phyloP scores from a whole-genome alignment of 2,329 filamentous ascomycete genomes.

The Diaporthe vaccinii region DNA sequence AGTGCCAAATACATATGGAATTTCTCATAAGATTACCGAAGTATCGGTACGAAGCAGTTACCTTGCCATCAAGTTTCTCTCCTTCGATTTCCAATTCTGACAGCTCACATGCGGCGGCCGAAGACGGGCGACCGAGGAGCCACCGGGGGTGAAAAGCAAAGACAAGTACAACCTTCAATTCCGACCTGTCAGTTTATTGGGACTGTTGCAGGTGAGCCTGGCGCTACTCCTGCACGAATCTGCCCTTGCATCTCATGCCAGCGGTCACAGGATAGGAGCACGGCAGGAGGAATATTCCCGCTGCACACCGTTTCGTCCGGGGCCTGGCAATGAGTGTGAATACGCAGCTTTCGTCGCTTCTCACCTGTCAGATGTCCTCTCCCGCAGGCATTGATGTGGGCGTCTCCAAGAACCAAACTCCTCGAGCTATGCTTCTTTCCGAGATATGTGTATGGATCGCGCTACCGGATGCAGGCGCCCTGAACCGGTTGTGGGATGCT shows the following conservation, averaged over 20 bases:
- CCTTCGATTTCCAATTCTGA: conserved; percentile 15
- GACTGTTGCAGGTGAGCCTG: conserved; percentile 22
- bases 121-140: conserved; percentile 17
- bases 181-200: conserved; percentile 30
- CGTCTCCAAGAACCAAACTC: neutral
- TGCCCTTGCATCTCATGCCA: conserved; percentile 26
- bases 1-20: neutral
- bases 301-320: conserved; percentile 4
- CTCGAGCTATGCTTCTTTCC: neutral
- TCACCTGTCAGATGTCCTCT: conserved; percentile 23
- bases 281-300: neutral
- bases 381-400: neutral
- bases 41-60: conserved; percentile 31
- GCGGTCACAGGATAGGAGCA: neutral
- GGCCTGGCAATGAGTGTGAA: neutral
- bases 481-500: conserved; percentile 16
- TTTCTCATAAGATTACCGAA: neutral
- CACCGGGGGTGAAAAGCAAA: neutral
- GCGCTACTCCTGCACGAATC: conserved; percentile 19
- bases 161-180: neutral
- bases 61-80: conserved; percentile 9
- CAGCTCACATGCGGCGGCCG: conserved; percentile 20
- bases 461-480: conserved; percentile 25
- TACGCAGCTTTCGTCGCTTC: conserved; percentile 7
- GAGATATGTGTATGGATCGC: neutral